Base-by-base conservation (phyloP, 306 rosid species). In the Prinsepia uniflora region DNA sequence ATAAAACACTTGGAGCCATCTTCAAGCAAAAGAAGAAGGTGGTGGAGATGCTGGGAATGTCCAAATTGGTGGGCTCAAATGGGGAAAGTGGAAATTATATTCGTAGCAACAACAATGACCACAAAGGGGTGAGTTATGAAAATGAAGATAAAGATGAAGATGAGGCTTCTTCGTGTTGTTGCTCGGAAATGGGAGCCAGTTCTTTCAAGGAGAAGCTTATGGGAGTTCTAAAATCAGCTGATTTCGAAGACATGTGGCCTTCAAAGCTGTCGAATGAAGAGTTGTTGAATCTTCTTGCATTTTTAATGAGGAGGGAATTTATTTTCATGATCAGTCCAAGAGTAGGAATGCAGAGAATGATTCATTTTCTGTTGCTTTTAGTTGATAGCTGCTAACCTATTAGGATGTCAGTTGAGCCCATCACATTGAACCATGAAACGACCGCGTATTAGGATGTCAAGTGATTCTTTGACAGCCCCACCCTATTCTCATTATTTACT, bases 1-100 rank as follows among this genome's bases (percentile, higher is more conserved):
- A 89, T 66, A 91, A 77, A 86, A 94, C 99, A 3, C 81, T 94
- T n/a, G 96, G 96, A 11, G 89, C 96, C 2, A 80, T 79, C 0
- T 89, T 91, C 75, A 94, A 82, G 87, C 86, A 78, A 39, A 94
- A 94, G 81, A 81, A 81, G 79, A 87, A 81, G 70, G 67, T 86
- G 52, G 57, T 67, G 70, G 84, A 87, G 74, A 79, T 93, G 43
- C 63, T 88, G 34, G 66, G 68, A 41, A 24, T 81, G 47, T 82
- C 80, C 34, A 75, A 72, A 47, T 17, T 45, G 11, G 14, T 52
- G 4, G 71, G 69, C 62, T 49, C 54, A 63, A 59, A 39, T 15
- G 54, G n/a, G 11, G 74, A 73, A 47, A 64, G 24, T 36, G 50
- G 10, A 58, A 10, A 30, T 34, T 20, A 55, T 47, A 18, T 34